Percentiles rank a stretch among this genome's conserved stretches.
phyloP scores from a whole-genome alignment of 2,329 filamentous ascomycete species.

The Colletotrichum paranaense region DNA sequence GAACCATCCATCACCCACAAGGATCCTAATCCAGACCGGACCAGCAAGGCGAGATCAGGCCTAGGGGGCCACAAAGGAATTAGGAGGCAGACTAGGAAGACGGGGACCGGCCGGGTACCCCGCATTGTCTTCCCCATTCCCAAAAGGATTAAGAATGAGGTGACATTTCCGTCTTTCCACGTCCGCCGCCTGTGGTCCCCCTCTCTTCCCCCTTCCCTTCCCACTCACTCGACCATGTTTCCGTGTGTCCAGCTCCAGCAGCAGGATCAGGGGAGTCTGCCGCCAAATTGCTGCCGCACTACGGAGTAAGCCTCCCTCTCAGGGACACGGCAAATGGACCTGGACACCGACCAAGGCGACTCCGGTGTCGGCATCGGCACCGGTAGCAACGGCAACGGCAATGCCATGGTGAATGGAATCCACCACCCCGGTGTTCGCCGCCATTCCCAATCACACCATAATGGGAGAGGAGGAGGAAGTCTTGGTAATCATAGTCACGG shows the following conservation, averaged over 20 bases:
- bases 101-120: conserved; percentile 19
- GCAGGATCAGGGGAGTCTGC: conserved; percentile 30
- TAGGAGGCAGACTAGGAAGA: neutral
- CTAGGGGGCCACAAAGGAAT: neutral
- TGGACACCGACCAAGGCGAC: conserved; percentile 27
- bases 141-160: conserved; percentile 34
- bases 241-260: conserved; percentile 31
- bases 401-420: neutral
- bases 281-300: conserved; percentile 17
- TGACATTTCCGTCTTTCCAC: conserved; percentile 32
- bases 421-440: conserved; percentile 13
- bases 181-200: conserved; percentile 14
- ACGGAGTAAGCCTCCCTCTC: neutral
- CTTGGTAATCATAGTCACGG: neutral
- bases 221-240: conserved; percentile 26
- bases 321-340: conserved; percentile 22
- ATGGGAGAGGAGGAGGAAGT: neutral
- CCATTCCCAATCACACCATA: conserved; percentile 28
- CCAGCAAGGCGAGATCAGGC: neutral
- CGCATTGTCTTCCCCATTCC: conserved; percentile 29
- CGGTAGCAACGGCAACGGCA: conserved; percentile 11
- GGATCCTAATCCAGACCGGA: neutral
- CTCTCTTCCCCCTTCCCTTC: conserved; percentile 12
- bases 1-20: neutral
- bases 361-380: conserved; percentile 31